Base-by-base conservation (phyloP, 805 yeast species). In the Kurtzmaniella fragi region DNA sequence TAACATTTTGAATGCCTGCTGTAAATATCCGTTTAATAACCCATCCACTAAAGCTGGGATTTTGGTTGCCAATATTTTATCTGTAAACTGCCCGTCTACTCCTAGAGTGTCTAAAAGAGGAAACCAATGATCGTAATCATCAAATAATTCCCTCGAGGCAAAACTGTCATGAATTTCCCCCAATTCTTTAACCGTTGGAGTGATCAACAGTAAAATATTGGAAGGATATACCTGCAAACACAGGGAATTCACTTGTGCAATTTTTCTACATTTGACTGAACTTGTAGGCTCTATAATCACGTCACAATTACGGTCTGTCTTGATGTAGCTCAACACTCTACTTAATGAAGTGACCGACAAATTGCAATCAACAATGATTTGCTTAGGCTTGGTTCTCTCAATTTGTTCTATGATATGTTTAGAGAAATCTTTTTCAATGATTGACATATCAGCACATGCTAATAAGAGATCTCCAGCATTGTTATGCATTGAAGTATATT, bases 391-490 rank as follows among this genome's bases (percentile, higher is more conserved):
- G 1, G 70, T 56, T 10, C 52, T 37, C 1, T 45, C 42, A 4
- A 88, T 47, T 44, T 74, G 67, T 0, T 57, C 31, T 2, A 50
- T 42, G 2, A 83, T 66, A 42, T 73, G 75, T 0, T 60, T 56
- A 0, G 59, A 37, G 11, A 78, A 64, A 20, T 67, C 60, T 13
- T 45, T 41, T 46, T 84, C 84, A 16, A 81, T 63, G 8, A 82
- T 75, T n/a, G 67, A 66, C 95, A 89, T 88, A 52, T 86, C 95
- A 3, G 95, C 91, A 52, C 87, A 77, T 0, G 95, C 95, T 13
- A 85, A 65, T 2, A 84, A 54, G 34, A 89, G 64, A 3, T 73
- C 80, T 1, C 96, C 96, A 5, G 60, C 53, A 0, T 49, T 45
- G 40, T 75, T 76, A 49, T 87, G 90, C 41, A 79, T 70, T 0